phyloP scores from a whole-genome alignment of 306 rosid species.

The Quercus suber region DNA sequence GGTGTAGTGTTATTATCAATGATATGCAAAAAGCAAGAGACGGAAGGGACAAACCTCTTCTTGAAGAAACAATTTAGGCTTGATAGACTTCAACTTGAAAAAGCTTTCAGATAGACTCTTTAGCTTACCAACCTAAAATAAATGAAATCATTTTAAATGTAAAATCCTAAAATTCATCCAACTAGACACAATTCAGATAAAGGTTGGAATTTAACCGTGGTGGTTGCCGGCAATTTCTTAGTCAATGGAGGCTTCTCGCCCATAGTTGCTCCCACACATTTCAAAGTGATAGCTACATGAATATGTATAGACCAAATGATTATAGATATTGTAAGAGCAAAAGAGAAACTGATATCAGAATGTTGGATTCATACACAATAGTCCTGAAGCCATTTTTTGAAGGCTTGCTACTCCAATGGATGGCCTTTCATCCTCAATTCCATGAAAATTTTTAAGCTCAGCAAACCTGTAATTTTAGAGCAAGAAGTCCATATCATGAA shows the following conservation, averaged over 20 bases:
- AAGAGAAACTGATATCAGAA: neutral
- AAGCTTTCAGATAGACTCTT: constrained; percentile 89
- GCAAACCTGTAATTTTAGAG: constrained; percentile 50
- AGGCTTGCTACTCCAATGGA: constrained; percentile 54
- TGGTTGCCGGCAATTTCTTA: constrained; percentile 84
- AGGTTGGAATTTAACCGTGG: constrained; percentile 47
- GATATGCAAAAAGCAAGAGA: constrained; percentile 6
- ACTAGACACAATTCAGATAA: constrained; percentile 4
- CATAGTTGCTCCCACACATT: constrained; percentile 89
- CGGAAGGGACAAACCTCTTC: constrained; percentile 64
- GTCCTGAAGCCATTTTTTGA: constrained; percentile 75
- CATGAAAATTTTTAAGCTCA: constrained; percentile 73
- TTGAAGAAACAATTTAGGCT: constrained; percentile 71
- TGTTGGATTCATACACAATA: constrained; percentile 51
- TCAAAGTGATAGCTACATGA: constrained; percentile 80
- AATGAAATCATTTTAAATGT: constrained; percentile 16
- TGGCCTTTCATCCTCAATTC: constrained; percentile 75
- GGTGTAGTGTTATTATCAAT: constrained; percentile 11
- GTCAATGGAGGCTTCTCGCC: constrained; percentile 79
- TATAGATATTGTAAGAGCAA: constrained; percentile 1
- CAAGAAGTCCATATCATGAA: constrained; percentile 16
- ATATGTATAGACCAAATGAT: constrained; percentile 17
- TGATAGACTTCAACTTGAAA: constrained; percentile 76
- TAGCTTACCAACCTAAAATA: constrained; percentile 76
- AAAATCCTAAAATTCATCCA: constrained; percentile 17